A percentile compares a stretch with the other conserved stretches of the same genome.
These are phyloP conservation scores for Fusarium praegraminearum DNA, from an alignment of 2,329 filamentous ascomycete genomes.

Conservation along the genomic window DNA sequence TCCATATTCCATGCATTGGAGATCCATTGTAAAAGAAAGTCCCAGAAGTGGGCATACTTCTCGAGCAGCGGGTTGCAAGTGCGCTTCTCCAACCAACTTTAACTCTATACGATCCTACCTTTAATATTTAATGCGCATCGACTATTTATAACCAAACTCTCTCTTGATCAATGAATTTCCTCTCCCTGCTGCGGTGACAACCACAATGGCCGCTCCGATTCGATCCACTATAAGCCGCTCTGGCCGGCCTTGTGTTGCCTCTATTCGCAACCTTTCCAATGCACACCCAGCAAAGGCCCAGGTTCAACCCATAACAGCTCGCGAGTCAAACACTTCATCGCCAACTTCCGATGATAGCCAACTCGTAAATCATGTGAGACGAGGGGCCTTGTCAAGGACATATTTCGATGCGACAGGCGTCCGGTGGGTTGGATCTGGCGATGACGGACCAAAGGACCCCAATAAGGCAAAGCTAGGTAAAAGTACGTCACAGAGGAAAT, in stretches of 20 bases:
- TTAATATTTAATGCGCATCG: neutral
- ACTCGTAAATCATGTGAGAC: constrained; percentile 19
- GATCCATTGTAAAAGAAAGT: constrained; percentile 30
- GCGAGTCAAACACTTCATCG: constrained; percentile 12
- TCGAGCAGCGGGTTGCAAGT: constrained; percentile 15
- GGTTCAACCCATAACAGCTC: constrained; percentile 44
- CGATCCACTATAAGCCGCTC: constrained; percentile 47
- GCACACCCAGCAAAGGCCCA: constrained; percentile 50
- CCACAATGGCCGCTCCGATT: constrained; percentile 53
- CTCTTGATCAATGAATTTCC: constrained; percentile 42
- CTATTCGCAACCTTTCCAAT: constrained; percentile 48
- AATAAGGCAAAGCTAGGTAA: constrained; percentile 73
- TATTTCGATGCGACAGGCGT: constrained; percentile 52
- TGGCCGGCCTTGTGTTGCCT: constrained; percentile 41
- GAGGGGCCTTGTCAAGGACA: constrained; percentile 40
- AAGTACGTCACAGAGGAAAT: constrained; percentile 59
- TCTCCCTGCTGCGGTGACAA: constrained; percentile 44
- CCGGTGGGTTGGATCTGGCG: constrained; percentile 44
- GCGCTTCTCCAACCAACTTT: constrained; percentile 10
- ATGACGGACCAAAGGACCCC: constrained; percentile 60
- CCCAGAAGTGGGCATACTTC: constrained; percentile 38
- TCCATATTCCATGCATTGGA: neutral
- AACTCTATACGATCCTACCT: constrained; percentile 4
- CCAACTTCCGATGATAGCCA: constrained; percentile 15
- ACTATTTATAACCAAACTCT: neutral